phyloP scores from a whole-genome alignment of 139 green algal species.

The Tetradesmus lagerheimii region DNA sequence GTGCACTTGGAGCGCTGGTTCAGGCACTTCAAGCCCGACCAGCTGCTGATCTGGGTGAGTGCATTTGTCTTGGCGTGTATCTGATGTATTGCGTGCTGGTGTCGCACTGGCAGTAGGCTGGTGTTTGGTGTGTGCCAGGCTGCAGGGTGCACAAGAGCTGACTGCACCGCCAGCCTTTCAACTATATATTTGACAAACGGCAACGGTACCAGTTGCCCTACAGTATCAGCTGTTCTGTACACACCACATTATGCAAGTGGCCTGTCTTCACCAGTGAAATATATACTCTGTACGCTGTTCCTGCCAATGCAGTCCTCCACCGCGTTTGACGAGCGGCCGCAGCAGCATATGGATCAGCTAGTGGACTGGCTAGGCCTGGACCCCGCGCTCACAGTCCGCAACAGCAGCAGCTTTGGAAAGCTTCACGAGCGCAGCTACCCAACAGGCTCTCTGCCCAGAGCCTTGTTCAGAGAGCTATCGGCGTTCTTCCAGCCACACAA shows the following conservation, averaged over 20 bases:
- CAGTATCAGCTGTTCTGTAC: too few relatives aligned
- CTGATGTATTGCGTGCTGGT: too few relatives aligned
- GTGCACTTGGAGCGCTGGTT: constrained; percentile 32
- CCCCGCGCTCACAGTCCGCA: background rate
- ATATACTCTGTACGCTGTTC: background rate
- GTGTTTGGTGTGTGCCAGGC: too few relatives aligned
- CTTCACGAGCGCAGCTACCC: constrained; percentile 27
- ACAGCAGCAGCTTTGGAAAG: background rate
- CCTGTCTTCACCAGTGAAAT: too few relatives aligned
- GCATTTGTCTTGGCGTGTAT: too few relatives aligned
- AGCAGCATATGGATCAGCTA: constrained; percentile 23
- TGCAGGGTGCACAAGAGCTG: too few relatives aligned
- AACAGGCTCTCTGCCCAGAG: background rate
- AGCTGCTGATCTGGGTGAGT: constrained; percentile 39
- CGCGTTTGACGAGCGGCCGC: constrained; percentile 11
- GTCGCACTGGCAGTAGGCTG: too few relatives aligned
- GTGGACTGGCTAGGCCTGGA: constrained; percentile 27
- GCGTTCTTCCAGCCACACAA: constrained; percentile 24
- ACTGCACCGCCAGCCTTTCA: too few relatives aligned
- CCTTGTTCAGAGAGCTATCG: background rate
- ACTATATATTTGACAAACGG: too few relatives aligned
- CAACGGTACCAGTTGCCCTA: too few relatives aligned
- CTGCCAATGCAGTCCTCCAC: background rate
- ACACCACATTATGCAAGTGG: too few relatives aligned
- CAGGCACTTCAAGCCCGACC: background rate